Evolutionary conservation across 2,329 filamentous ascomycete species (phyloP), one percentile per base, ranked within the genome.

Genomic region (Aspergillus sp.): DNA sequence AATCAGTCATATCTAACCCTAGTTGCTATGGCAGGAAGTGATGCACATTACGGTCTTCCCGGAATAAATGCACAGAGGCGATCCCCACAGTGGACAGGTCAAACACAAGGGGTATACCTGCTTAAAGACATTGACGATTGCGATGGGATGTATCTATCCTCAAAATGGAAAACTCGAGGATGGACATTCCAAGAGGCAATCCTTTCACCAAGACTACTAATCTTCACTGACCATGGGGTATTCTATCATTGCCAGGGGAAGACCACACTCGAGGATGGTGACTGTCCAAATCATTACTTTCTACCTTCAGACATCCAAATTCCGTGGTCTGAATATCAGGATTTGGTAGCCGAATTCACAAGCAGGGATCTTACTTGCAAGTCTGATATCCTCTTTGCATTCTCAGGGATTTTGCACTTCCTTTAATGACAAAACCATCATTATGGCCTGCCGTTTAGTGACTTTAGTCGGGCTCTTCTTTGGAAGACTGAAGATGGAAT

Each of bases 181-280:
- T 54, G 52, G 52, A 54, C 52, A 19, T 54, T 42, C 19, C 52
- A 54, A 23, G 52, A 42, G 11, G 36, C 52, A 17, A 25, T 32
- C 2, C 38, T 54, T 42, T 41, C 52, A 13, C 21, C 52, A 15
- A 23, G 38, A 15, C 7, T 54, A 6, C 19, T 44, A 23, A 5
- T 27, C 3, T 54, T 54, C 25, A 39, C 38, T 10, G 52, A 41
- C 3, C 13, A 7, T 2, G 52, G 52, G 5, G 19, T 27, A 7
- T 54, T 44, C 13, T 54, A 42, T 13, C 8, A 54, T 15, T 54
- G 38, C 23, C 52, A 44, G 8, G 41, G 41, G 8, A 44, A 8
- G 11, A 44, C n/a, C 17, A 19, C 25, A 27, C 25, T 11, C 41
- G 8, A 23, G 17, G 11, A 8, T 11, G 41, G 23, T 19, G 41